These are phyloP conservation scores for Boletus subparvulus DNA, from an alignment of 768 basidiomycete species.

Conservation along the genomic window DNA sequence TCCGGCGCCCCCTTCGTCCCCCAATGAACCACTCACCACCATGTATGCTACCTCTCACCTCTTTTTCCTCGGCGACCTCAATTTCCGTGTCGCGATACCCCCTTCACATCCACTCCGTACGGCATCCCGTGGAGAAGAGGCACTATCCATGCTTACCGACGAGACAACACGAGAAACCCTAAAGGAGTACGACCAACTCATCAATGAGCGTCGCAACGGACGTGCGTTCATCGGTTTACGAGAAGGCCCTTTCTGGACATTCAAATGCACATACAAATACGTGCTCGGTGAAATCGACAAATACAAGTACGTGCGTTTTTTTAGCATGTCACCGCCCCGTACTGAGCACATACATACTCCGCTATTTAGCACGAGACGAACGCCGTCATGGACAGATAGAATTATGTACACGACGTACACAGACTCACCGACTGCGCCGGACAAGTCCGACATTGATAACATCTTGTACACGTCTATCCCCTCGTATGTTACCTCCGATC, in stretches of 20 bases:
- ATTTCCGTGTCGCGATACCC: constrained; percentile 80
- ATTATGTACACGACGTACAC: constrained; percentile 79
- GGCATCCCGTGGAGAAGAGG: constrained; percentile 36
- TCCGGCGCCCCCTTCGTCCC: constrained; percentile 44
- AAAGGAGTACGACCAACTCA: constrained; percentile 73
- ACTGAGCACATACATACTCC: constrained; percentile 4
- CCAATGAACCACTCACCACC: constrained; percentile 46
- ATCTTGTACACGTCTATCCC: constrained; percentile 78
- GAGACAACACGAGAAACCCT: constrained; percentile 56
- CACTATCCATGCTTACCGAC: constrained; percentile 42
- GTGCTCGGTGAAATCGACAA: constrained; percentile 76
- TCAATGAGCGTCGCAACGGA: constrained; percentile 59
- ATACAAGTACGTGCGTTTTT: constrained; percentile 57
- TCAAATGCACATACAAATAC: constrained; percentile 93
- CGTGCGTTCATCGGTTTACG: constrained; percentile 68
- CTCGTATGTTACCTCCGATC: constrained; percentile 87
- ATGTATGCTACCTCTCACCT: constrained; percentile 87
- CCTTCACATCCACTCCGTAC: constrained; percentile 47
- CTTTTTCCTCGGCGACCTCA: constrained; percentile 92
- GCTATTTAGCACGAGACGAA: constrained; percentile 56
- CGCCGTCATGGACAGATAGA: constrained; percentile 92
- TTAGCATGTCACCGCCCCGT: not conserved
- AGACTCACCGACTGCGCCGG: constrained; percentile 54
- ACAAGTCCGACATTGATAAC: constrained; percentile 57
- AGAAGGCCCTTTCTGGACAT: constrained; percentile 87